Evolutionary conservation across 257 asterid genomes (phyloP).

Genomic region (Plantago major): DNA sequence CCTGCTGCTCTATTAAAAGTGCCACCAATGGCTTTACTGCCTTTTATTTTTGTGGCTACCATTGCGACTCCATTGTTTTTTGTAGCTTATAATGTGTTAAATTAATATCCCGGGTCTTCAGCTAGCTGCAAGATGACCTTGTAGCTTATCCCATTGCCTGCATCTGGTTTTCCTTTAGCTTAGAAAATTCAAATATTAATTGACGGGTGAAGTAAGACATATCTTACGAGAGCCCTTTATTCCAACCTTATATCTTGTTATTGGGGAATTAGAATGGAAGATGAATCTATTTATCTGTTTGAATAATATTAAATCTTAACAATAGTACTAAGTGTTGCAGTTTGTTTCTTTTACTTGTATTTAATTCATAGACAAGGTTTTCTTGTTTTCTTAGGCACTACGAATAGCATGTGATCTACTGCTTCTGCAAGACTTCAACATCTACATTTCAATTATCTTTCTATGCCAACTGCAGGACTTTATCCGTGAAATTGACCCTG

Average conservation of each 20-base stretch:
- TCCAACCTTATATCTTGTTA: not conserved
- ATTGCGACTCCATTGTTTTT: too few relatives aligned
- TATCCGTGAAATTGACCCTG: constrained; percentile 94
- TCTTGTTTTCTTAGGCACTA: constrained; percentile 1
- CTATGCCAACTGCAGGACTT: constrained; percentile 57
- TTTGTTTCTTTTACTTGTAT: not conserved
- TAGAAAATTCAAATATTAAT: constrained; percentile 4
- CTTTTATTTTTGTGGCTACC: too few relatives aligned
- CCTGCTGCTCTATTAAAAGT: not conserved
- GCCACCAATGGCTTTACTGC: too few relatives aligned
- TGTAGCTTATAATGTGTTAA: too few relatives aligned
- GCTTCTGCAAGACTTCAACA: not conserved
- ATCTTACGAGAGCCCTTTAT: not conserved
- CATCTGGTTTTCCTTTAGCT: not conserved
- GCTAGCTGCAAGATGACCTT: constrained; percentile 10
- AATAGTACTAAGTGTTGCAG: not conserved
- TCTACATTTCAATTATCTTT: constrained; percentile 4
- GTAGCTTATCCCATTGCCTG: not conserved
- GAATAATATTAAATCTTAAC: not conserved
- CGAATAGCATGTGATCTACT: not conserved
- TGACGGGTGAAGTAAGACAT: constrained; percentile 10
- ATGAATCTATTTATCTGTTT: not conserved
- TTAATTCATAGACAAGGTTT: constrained; percentile 1
- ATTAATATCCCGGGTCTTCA: not conserved
- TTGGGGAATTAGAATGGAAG: not conserved